Base-by-base conservation (phyloP, 306 rosid species). In the Quercus aquifolioides region DNA sequence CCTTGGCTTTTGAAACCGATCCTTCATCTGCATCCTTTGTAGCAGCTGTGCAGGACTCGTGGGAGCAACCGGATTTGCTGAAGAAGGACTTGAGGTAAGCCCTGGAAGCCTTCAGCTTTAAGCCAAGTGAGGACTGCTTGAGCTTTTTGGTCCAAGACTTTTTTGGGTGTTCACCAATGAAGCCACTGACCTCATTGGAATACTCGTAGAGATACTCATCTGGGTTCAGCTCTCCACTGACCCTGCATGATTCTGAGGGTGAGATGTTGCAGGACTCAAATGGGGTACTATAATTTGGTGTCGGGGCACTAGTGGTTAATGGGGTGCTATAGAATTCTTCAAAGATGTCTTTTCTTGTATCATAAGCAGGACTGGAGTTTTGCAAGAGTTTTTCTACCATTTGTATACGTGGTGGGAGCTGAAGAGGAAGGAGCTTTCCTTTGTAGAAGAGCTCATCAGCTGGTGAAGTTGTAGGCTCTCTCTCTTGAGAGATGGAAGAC, bases 361-460 rank as follows among this genome's bases (percentile, higher is more conserved):
- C 86, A 79, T 69, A 77, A 31, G 83, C 84, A 81, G 84, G 71
- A 59, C 21, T 71, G 38, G 97, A 86, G 79, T 84, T 90, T 52
- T 91, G 85, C 9, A 93, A 91, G 49, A 96, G 87, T 67, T 91
- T 89, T 74, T 96, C 94, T 1, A 96, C 96, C 99, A 93, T 93
- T 80, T 93, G 92, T 49, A 96, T 73, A 52, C 97, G 81, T 15
- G 98, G 99, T 3, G 99, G 99, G 18, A 90, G 97, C 79, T 96
- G 99, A 81, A 96, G 99, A 20, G 99, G 99, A 63, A 96, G 98
- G 43, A 96, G 96, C 81, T 96, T 96, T 69, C 98, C 99, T 76
- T 93, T 96, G 90, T 96, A 96, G 88, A 96, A 96, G 74, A 96
- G 99, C 88, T 96, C 99, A n/a, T 96, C 99, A 58, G 99, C 98